Base-by-base conservation (phyloP, 2,329 filamentous ascomycete species). In the Aureobasidium sp. region DNA sequence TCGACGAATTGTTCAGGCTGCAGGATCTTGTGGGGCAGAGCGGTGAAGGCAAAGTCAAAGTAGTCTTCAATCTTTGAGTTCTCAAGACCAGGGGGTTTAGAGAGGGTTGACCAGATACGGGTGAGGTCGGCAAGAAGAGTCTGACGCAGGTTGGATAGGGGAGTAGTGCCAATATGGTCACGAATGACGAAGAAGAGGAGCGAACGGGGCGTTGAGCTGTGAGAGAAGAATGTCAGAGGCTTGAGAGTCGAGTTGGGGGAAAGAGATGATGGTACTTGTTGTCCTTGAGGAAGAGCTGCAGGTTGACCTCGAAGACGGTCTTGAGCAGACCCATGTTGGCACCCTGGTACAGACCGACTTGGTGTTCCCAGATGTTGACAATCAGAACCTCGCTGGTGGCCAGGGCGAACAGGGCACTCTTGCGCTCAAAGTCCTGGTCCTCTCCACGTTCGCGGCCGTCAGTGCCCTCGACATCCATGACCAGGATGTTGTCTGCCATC, bases 361-460 rank as follows among this genome's bases (percentile, higher is more conserved):
- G 94, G 75, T 97, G 93, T 77, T 99, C 94, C 94, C 94, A 99
- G 68, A 99, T 96, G 74, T 99, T 99, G 76, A 99, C 89, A 72
- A 99, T 95, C 69, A 99, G 82, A 58, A 99, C 93, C 79, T 99
- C 94, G 74, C 93, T 97, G 20, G 94, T 99, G 55, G 94, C 94
- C 70, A 99, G 83, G 57, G 94, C 94, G 77, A 99, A 99, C 23
- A 99, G 83, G 27, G 94, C 94, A 75, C 92, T 97, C 80, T 99
- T 99, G 71, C 94, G 85, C 82, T 99, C 94, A 75, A 99, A 99
- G 74, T 99, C 94, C 76, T 99, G 94, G 73, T 99, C 94, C 76
- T 99, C 94, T 66, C 94, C 94, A 67, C 94, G 84, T 79, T 99
- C 94, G 68, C 94, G 86, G 58, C 94, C 94, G 74, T 99, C 94